These are phyloP conservation scores for Thymus mandschuricus DNA, from an alignment of 257 asterid species.

Conservation along the genomic window DNA sequence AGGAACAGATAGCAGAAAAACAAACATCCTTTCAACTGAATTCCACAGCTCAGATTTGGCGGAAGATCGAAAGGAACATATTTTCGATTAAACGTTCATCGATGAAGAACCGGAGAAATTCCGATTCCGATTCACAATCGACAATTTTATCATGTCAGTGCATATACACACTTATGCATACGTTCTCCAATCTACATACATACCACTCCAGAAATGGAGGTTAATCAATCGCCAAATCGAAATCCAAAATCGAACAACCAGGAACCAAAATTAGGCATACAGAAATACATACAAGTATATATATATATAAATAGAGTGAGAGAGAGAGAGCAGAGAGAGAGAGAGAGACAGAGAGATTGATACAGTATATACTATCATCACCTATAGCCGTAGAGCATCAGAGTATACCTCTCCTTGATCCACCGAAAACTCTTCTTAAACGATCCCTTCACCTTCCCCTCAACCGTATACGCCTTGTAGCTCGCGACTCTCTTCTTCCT, in stretches of 20 bases:
- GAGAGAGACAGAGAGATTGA: neutral
- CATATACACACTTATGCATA: neutral
- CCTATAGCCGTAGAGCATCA: conserved; percentile 50
- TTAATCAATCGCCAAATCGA: neutral
- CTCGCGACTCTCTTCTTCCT: conserved; percentile 86
- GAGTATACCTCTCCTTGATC: conserved; percentile 60
- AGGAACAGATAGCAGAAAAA: no score
- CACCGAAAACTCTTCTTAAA: conserved; percentile 70
- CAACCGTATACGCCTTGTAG: conserved; percentile 74
- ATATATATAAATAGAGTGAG: neutral
- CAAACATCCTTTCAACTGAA: neutral
- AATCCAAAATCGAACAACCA: neutral
- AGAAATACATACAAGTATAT: conserved; percentile 1
- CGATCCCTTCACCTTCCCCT: conserved; percentile 80
- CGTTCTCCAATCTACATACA: conserved; percentile 6
- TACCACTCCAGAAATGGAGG: no score
- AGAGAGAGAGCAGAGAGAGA: neutral
- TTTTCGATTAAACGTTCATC: neutral
- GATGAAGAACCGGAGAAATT: no score
- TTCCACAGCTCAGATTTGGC: neutral
- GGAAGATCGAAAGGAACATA: neutral
- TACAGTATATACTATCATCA: conserved; percentile 13
- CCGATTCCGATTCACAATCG: neutral
- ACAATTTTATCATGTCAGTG: neutral
- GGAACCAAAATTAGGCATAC: conserved; percentile 6